A percentile compares a stretch with the other conserved stretches of the same genome.
phyloP scores from a whole-genome alignment of 2,329 filamentous ascomycete genomes.

The Dactylonectria estremocensis region DNA sequence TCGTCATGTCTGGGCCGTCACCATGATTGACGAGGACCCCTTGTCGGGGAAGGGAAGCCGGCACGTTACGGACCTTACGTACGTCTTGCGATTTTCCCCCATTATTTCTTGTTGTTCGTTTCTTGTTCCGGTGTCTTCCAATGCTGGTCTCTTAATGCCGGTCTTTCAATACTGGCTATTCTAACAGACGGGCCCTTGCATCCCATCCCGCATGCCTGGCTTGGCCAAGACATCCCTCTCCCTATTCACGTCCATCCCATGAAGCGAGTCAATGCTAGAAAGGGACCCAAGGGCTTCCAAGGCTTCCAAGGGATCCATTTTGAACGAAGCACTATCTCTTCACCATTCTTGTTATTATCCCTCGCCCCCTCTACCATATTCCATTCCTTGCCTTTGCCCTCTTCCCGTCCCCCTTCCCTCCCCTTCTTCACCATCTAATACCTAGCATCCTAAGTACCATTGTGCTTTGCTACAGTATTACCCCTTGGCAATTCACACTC shows the following conservation, averaged over 20 bases:
- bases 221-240: background rate
- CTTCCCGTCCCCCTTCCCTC: background rate
- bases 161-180: no score
- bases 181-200: conserved; percentile 1
- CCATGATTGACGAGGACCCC: conserved; percentile 48
- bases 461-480: background rate
- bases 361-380: background rate
- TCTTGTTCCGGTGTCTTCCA: conserved; percentile 4
- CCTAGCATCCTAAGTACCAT: background rate
- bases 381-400: background rate
- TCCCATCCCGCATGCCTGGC: conserved; percentile 8
- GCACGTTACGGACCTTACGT: conserved; percentile 43
- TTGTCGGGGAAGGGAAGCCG: conserved; percentile 34
- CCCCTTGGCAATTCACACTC: background rate
- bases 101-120: conserved; percentile 3
- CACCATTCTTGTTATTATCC: conserved; percentile 5
- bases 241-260: conserved; percentile 3
- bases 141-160: conserved; percentile 7
- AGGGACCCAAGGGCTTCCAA: background rate
- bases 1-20: conserved; percentile 46
- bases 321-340: conserved; percentile 3
- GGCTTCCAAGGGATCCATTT: background rate
- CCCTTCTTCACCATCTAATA: background rate
- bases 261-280: background rate
- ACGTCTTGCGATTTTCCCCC: conserved; percentile 31